phyloP scores from a whole-genome alignment of 495 filamentous ascomycete genomes.

The Hypoxylon perforatum region DNA sequence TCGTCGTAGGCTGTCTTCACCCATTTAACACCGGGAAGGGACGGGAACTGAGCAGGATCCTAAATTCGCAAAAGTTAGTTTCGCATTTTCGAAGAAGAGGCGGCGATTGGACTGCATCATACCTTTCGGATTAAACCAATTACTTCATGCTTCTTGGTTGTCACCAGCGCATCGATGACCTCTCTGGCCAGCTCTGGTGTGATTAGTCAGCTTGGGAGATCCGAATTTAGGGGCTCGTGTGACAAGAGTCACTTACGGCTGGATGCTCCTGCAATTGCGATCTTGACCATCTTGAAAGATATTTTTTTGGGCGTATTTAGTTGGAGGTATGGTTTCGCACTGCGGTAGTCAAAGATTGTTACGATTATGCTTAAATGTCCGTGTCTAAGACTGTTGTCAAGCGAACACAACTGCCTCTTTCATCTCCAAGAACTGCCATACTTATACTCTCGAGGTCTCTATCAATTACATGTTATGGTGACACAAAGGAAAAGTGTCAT shows the following conservation, averaged over 20 bases:
- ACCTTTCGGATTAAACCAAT: conserved; percentile 58
- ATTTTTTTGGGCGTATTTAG: too few species aligned
- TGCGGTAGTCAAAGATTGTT: neutral
- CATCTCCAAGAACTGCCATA: conserved; percentile 2
- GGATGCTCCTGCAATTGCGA: conserved; percentile 62
- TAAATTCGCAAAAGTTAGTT: conserved; percentile 11
- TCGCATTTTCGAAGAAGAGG: neutral
- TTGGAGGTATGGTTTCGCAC: neutral
- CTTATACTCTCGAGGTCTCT: conserved; percentile 6
- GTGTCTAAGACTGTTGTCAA: conserved; percentile 5
- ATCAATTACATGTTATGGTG: neutral
- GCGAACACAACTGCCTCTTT: conserved; percentile 10
- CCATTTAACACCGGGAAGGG: conserved; percentile 45
- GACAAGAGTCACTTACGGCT: conserved; percentile 51
- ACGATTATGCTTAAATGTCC: conserved; percentile 2
- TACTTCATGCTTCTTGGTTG: conserved; percentile 63
- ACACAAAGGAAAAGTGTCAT: neutral
- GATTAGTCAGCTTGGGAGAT: neutral
- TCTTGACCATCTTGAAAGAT: conserved; percentile 65
- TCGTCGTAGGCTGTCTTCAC: conserved; percentile 56
- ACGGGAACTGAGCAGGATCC: conserved; percentile 19
- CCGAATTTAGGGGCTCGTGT: neutral
- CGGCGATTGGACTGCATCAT: neutral
- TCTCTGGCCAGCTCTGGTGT: conserved; percentile 60
- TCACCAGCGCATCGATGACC: conserved; percentile 62